phyloP scores from a whole-genome alignment of 1,284 basidiomycete species.

The Grifola frondosa region DNA sequence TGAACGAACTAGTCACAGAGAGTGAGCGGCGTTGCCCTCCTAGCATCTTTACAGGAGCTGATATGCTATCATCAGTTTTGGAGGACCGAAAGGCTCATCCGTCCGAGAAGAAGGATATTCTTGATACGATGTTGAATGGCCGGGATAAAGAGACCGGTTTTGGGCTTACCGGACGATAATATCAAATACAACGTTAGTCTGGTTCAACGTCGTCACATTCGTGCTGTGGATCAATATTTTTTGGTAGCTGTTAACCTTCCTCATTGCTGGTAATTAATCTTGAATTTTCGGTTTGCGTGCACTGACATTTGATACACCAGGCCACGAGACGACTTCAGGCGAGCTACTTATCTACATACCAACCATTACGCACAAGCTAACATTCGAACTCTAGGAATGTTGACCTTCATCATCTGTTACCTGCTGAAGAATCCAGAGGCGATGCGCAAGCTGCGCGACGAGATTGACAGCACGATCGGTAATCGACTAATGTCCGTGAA shows the following conservation, averaged over 20 bases:
- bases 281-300: neutral
- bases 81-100: constrained; percentile 37
- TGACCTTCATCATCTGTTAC: constrained; percentile 42
- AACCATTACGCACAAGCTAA: neutral
- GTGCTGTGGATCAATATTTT: neutral
- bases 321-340: constrained; percentile 50
- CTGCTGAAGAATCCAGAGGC: constrained; percentile 45
- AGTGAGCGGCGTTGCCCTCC: constrained; percentile 28
- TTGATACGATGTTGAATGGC: constrained; percentile 45
- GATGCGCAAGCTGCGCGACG: constrained; percentile 43
- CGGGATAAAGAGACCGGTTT: constrained; percentile 44
- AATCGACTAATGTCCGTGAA: constrained; percentile 36
- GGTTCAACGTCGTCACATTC: neutral
- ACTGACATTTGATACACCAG: constrained; percentile 8
- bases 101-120: constrained; percentile 39
- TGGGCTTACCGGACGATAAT: constrained; percentile 39
- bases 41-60: neutral
- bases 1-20: constrained; percentile 39
- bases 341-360: constrained; percentile 5
- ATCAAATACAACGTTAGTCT: constrained; percentile 42
- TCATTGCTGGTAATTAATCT: constrained; percentile 42
- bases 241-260: constrained; percentile 45
- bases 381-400: constrained; percentile 27
- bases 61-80: constrained; percentile 28
- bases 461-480: constrained; percentile 45